These are phyloP conservation scores for Aphanomyces astaci DNA, from an alignment of 352 stramenopile species.

Conservation along the genomic window DNA sequence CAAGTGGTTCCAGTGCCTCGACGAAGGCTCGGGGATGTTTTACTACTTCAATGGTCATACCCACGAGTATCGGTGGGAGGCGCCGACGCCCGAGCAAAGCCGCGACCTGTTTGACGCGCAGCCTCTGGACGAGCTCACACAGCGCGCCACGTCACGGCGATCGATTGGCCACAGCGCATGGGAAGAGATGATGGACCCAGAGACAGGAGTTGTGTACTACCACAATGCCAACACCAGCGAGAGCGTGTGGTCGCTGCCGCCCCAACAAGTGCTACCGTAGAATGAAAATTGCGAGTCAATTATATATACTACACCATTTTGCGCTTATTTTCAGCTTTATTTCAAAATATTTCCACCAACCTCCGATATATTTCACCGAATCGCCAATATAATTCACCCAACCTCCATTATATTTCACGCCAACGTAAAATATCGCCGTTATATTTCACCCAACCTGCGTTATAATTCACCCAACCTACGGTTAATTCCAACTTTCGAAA, in stretches of 20 bases:
- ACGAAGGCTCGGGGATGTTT: constrained; percentile 48
- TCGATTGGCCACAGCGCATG: constrained; percentile 40
- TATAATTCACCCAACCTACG: no score
- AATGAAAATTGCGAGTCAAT: not conserved
- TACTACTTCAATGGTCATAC: constrained; percentile 76
- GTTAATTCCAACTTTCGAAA: no score
- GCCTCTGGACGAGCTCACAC: constrained; percentile 30
- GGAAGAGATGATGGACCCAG: constrained; percentile 53
- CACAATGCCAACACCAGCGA: constrained; percentile 42
- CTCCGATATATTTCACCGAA: no score
- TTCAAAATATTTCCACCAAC: no score
- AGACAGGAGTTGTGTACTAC: constrained; percentile 63
- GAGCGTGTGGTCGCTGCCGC: constrained; percentile 49
- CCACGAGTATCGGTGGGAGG: constrained; percentile 72
- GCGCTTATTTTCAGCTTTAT: no score
- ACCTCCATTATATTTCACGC: no score
- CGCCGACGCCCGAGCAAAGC: constrained; percentile 32
- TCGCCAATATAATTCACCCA: no score
- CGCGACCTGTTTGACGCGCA: constrained; percentile 41
- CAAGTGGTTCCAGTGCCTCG: constrained; percentile 75
- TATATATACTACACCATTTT: no score
- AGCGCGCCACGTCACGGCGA: constrained; percentile 30
- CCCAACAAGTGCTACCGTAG: constrained; percentile 25
- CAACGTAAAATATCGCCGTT: no score
- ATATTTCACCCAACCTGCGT: no score